Percentiles rank a stretch among this genome's conserved stretches.
phyloP scores from a whole-genome alignment of 345 rosid species.

The Anastatica hierochuntica region DNA sequence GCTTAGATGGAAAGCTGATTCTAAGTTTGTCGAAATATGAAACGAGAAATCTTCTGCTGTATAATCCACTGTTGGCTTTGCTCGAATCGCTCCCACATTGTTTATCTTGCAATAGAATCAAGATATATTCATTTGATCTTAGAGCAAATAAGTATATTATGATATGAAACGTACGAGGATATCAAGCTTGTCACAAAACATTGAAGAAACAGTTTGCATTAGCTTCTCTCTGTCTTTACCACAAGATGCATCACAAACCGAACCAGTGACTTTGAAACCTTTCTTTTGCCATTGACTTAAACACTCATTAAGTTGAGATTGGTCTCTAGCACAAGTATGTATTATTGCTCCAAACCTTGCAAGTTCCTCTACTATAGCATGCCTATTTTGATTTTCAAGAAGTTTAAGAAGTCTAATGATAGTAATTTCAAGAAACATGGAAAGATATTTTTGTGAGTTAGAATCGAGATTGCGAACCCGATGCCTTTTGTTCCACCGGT shows the following conservation, averaged over 20 bases:
- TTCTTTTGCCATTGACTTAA: constrained; percentile 35
- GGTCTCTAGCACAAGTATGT: constrained; percentile 59
- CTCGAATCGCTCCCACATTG: constrained; percentile 37
- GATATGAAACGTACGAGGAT: constrained; percentile 34
- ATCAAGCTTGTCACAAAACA: constrained; percentile 41
- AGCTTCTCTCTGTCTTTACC: constrained; percentile 32
- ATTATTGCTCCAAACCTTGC: constrained; percentile 57
- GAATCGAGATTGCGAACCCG: constrained; percentile 25
- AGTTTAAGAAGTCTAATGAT: background rate
- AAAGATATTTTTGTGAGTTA: background rate
- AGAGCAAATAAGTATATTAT: too few species aligned
- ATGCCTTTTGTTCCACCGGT: constrained; percentile 66
- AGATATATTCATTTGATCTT: background rate
- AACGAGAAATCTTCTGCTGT: constrained; percentile 40
- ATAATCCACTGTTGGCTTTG: constrained; percentile 36
- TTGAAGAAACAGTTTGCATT: constrained; percentile 33
- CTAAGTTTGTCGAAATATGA: constrained; percentile 40
- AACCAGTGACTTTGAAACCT: constrained; percentile 44
- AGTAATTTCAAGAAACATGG: background rate
- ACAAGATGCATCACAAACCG: constrained; percentile 32
- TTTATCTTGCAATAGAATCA: constrained; percentile 36
- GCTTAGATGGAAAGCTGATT: constrained; percentile 44
- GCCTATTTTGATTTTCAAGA: constrained; percentile 21
- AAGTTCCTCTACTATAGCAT: constrained; percentile 59
- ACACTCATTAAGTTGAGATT: constrained; percentile 41